Percentiles rank a stretch among this genome's conserved stretches.
Conservation (phyloP, 1,284 basidiomycete genomes). For the Porogramme epimiltina region DNA sequence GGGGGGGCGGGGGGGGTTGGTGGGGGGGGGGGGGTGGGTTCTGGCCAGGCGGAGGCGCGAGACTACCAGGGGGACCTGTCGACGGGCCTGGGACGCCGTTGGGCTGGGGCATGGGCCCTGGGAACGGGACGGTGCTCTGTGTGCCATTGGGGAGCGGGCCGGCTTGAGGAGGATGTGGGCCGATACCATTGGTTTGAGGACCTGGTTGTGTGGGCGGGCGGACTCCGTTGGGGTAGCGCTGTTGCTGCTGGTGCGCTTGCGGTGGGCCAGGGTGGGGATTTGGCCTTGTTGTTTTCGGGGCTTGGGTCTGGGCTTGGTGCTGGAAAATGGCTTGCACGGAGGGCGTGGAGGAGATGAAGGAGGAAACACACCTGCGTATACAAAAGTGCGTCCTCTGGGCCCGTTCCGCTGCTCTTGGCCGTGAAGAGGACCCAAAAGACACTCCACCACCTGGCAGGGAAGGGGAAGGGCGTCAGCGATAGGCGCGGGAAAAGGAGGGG, state of each 20-base stretch:
- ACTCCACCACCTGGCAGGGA: constrained; percentile 75
- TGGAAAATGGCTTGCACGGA: constrained; percentile 15
- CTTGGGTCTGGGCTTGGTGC: constrained; percentile 28
- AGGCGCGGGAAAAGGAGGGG: background rate
- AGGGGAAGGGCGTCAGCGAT: no score
- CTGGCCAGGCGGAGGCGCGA: constrained; percentile 17
- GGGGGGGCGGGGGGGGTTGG: constrained; percentile 36
- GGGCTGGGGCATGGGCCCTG: constrained; percentile 15
- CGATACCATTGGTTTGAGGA: constrained; percentile 32
- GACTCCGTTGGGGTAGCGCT: constrained; percentile 37
- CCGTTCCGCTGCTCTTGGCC: constrained; percentile 66
- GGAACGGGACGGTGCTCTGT: constrained; percentile 14
- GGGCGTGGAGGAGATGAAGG: constrained; percentile 2
- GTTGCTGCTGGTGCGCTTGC: constrained; percentile 5
- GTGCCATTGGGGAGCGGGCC: constrained; percentile 36
- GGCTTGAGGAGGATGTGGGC: constrained; percentile 28
- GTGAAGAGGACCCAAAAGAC: constrained; percentile 84
- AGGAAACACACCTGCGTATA: constrained; percentile 62
- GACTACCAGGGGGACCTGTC: constrained; percentile 24
- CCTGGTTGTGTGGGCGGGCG: constrained; percentile 21
- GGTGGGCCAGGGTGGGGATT: background rate
- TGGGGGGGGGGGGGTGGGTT: constrained; percentile 23
- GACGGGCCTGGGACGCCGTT: constrained; percentile 41
- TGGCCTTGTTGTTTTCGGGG: no score
- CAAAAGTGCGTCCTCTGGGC: constrained; percentile 66